phyloP scores from a whole-genome alignment of 768 basidiomycete genomes.

The Auriscalpium vulgare region DNA sequence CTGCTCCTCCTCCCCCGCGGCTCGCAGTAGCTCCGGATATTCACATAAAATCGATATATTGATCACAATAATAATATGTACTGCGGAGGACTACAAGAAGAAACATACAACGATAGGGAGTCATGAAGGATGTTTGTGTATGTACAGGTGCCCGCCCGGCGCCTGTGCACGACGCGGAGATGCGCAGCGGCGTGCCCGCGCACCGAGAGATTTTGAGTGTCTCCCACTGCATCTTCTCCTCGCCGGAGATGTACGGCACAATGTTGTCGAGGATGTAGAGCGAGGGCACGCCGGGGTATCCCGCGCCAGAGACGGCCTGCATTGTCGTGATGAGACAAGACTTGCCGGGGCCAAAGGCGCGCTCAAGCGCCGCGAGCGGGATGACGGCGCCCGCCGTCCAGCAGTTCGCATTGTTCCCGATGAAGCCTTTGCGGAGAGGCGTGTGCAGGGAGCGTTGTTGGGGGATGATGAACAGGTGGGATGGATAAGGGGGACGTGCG shows the following conservation, averaged over 20 bases:
- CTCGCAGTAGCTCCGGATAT: no score
- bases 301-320: constrained; percentile 95
- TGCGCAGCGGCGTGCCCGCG: constrained; percentile 65
- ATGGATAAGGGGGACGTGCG: constrained; percentile 83
- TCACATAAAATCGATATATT: no score
- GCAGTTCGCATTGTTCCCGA: constrained; percentile 98
- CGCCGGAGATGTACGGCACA: constrained; percentile 87
- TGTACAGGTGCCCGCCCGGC: no score
- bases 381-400: constrained; percentile 90
- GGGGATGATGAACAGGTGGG: constrained; percentile 74
- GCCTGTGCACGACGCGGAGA: constrained; percentile 93
- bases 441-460: constrained; percentile 70
- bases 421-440: constrained; percentile 78
- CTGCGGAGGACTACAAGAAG: no score
- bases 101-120: no score
- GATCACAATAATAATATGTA: no score
- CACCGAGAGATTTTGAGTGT: constrained; percentile 94
- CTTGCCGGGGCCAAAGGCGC: constrained; percentile 90
- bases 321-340: constrained; percentile 88
- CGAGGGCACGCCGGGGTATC: constrained; percentile 87
- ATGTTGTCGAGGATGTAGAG: constrained; percentile 95
- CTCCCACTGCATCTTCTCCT: constrained; percentile 99
- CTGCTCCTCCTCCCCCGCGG: no score
- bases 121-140: no score
- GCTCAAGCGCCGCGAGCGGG: constrained; percentile 86